A percentile compares a stretch with the other conserved stretches of the same genome.
Evolutionary conservation across 2,329 filamentous ascomycete genomes (phyloP).

Genomic region (Rasamsonia emersonii): DNA sequence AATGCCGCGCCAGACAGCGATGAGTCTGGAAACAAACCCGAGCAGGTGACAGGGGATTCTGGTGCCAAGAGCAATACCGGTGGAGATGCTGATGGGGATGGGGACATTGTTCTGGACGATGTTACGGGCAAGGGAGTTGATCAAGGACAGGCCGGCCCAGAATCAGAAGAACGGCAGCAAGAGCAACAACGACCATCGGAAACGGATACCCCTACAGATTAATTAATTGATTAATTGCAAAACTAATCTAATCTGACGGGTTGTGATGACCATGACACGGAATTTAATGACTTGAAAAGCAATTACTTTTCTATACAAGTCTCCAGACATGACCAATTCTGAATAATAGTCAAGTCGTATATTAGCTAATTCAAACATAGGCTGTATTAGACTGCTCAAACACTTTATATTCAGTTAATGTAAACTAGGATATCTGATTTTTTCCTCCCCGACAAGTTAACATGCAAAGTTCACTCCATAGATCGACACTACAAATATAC

Average conservation of each 20-base stretch:
- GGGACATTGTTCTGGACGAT: slow-evolving; percentile 32
- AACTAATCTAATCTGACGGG: background rate
- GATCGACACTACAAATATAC: too few species aligned
- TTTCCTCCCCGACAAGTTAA: too few species aligned
- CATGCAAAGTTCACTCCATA: too few species aligned
- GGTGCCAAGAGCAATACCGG: slow-evolving; percentile 2
- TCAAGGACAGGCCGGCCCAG: slow-evolving; percentile 1
- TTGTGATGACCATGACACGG: slow-evolving; percentile 1
- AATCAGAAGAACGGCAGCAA: slow-evolving; percentile 1
- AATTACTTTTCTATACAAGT: too few species aligned
- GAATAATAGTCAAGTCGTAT: too few species aligned
- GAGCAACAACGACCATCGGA: slow-evolving; percentile 5
- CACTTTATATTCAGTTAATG: too few species aligned
- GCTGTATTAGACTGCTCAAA: too few species aligned
- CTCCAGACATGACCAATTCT: too few species aligned
- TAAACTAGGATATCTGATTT: too few species aligned
- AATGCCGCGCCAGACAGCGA: slow-evolving; percentile 11
- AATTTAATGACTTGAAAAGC: slow-evolving; percentile 4
- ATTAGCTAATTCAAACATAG: too few species aligned
- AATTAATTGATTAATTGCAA: too few species aligned
- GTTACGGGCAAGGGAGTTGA: slow-evolving; percentile 5
- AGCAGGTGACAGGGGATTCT: slow-evolving; percentile 7
- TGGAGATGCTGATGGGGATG: slow-evolving; percentile 19
- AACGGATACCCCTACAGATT: too few species aligned
- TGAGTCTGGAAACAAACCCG: slow-evolving; percentile 6